Percentiles rank a stretch among this genome's conserved stretches.
Evolutionary conservation across 306 rosid genomes (phyloP).

Genomic region (Amphicarpaea edgeworthii): DNA sequence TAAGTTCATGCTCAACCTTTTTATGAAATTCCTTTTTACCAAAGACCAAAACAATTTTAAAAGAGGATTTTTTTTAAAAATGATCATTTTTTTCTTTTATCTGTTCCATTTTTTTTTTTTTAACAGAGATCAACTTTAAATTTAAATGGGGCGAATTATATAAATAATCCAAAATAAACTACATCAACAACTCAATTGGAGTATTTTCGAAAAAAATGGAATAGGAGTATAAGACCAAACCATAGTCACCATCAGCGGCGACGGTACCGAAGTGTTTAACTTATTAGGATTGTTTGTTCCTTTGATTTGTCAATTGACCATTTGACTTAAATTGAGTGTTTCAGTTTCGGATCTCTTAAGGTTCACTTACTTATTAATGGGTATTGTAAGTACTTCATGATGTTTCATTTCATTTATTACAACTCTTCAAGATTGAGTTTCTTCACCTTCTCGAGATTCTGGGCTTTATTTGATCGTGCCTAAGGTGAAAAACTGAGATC

Average conservation of each 20-base stretch:
- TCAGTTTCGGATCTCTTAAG: background rate
- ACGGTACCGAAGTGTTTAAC: background rate
- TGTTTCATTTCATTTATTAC: background rate
- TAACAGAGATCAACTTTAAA: no score
- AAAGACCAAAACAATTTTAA: no score
- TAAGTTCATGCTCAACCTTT: no score
- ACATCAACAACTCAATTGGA: background rate
- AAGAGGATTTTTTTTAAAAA: no score
- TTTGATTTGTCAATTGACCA: background rate
- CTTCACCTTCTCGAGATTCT: background rate
- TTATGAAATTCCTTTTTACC: no score
- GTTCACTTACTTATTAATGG: background rate
- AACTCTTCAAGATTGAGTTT: constrained; percentile 9
- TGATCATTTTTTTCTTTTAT: no score
- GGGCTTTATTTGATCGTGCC: constrained; percentile 7
- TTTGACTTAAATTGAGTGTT: background rate
- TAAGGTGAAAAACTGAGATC: constrained; percentile 12
- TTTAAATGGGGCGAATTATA: no score
- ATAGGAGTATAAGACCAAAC: background rate
- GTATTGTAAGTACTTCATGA: background rate
- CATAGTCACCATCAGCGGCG: background rate
- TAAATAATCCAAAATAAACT: no score
- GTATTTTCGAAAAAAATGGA: background rate
- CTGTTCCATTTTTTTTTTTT: no score
- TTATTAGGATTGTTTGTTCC: background rate